Percentiles rank a stretch among this genome's conserved stretches.
Conservation (phyloP, 441 rosid genomes). For the Erysimum pusillum region DNA sequence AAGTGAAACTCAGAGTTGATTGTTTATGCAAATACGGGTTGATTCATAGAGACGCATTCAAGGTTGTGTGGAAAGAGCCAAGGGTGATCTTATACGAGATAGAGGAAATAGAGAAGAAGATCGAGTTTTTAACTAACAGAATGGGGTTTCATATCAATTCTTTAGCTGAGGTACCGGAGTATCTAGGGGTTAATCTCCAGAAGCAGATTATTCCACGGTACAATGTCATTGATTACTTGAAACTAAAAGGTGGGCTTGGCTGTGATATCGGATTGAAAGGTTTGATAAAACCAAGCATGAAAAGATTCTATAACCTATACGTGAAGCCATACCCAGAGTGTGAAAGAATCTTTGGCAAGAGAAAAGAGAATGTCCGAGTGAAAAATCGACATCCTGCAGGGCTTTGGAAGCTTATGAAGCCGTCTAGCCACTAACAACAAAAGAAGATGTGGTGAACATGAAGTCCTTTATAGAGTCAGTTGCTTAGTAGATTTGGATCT, state of each 20-base stretch:
- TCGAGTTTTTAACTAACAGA: constrained; percentile 59
- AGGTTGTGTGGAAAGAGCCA: constrained; percentile 81
- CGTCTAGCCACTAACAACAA: constrained; percentile 55
- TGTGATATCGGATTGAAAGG: constrained; percentile 67
- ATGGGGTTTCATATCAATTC: constrained; percentile 58
- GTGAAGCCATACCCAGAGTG: constrained; percentile 93
- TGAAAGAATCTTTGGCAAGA: constrained; percentile 68
- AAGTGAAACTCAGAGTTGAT: constrained; percentile 76
- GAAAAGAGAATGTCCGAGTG: constrained; percentile 49
- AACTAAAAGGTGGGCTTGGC: constrained; percentile 68
- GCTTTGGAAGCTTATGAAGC: constrained; percentile 75
- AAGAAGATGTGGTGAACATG: constrained; percentile 68
- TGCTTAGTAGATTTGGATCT: constrained; percentile 43
- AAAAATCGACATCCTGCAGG: constrained; percentile 60
- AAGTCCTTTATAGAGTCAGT: constrained; percentile 64
- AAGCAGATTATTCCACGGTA: constrained; percentile 79
- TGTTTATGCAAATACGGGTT: constrained; percentile 75
- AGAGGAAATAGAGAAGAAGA: constrained; percentile 75
- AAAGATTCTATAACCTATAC: constrained; percentile 73
- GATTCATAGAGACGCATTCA: constrained; percentile 77
- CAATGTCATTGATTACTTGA: constrained; percentile 71
- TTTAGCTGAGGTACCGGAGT: constrained; percentile 80
- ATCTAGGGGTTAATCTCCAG: constrained; percentile 73
- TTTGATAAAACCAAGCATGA: constrained; percentile 75
- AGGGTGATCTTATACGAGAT: constrained; percentile 65